Evolutionary conservation across 225 moss, liverwort and hornwort genomes (phyloP).

Genomic region (Pseudoscleropodium purum): DNA sequence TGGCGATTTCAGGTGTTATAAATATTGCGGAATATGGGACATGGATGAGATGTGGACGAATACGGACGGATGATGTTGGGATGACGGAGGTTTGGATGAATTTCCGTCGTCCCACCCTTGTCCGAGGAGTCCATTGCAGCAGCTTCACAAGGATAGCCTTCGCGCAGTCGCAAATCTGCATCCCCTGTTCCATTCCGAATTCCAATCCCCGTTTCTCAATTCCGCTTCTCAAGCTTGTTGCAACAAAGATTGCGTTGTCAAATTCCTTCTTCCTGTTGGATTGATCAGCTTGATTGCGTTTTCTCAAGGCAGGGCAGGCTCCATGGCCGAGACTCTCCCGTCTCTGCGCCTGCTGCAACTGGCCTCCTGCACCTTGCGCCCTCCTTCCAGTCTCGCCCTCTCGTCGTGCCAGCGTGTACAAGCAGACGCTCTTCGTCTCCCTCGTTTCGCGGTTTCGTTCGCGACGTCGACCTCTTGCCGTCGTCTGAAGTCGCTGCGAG

Average conservation of each 20-base stretch:
- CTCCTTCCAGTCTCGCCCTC: neutral
- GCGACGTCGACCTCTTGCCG: neutral
- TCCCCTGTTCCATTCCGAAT: neutral
- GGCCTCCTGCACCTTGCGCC: conserved; percentile 18
- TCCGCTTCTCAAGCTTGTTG: neutral
- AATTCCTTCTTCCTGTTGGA: neutral
- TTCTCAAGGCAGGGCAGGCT: neutral
- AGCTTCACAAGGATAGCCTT: neutral
- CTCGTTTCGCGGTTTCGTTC: conserved; percentile 7
- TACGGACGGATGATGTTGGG: neutral
- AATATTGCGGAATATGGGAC: neutral
- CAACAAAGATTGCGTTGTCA: neutral
- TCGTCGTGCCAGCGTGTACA: conserved; percentile 7
- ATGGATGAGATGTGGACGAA: neutral
- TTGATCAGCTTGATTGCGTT: neutral
- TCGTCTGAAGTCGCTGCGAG: conserved; percentile 5
- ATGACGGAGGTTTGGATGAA: neutral
- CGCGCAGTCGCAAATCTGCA: neutral
- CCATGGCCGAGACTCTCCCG: conserved; percentile 26
- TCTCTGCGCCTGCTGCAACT: conserved; percentile 31
- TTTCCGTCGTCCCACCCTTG: neutral
- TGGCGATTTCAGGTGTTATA: neutral
- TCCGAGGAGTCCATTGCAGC: neutral
- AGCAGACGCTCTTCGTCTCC: neutral
- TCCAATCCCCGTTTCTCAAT: neutral